These are phyloP conservation scores for Novakomyces olei DNA, from an alignment of 805 yeast species.

Conservation along the genomic window DNA sequence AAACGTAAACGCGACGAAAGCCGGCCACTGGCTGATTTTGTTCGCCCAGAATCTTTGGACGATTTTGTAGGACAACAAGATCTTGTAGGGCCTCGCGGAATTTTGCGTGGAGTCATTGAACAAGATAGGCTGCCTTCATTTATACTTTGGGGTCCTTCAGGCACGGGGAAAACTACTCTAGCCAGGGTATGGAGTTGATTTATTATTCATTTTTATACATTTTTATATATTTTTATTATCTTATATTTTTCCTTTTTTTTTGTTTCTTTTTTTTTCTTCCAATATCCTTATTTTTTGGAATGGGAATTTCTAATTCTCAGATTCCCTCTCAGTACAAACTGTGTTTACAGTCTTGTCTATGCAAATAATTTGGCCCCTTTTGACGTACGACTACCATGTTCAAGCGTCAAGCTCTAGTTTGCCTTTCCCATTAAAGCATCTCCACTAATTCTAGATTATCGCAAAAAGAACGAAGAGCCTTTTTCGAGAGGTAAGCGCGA, in stretches of 20 bases:
- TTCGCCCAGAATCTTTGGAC: constrained; percentile 51
- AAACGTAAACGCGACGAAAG: background rate
- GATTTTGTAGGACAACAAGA: constrained; percentile 76
- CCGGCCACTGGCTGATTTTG: constrained; percentile 47
- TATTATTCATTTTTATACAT: background rate
- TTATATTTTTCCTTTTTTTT: too few species aligned
- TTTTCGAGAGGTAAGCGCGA: constrained; percentile 69
- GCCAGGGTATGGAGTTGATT: constrained; percentile 37
- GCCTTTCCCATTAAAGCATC: too few species aligned
- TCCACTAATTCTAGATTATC: too few species aligned
- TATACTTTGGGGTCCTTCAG: constrained; percentile 90
- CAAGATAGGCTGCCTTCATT: constrained; percentile 38
- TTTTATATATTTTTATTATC: background rate
- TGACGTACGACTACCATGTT: too few species aligned
- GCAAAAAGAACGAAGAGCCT: constrained; percentile 31
- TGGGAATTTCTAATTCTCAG: too few species aligned
- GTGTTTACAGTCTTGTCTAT: too few species aligned
- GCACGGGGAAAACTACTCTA: constrained; percentile 73
- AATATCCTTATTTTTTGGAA: too few species aligned
- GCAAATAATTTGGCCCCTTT: too few species aligned
- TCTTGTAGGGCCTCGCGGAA: constrained; percentile 39
- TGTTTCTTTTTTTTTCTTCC: constrained; percentile 17
- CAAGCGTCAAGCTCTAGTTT: too few species aligned
- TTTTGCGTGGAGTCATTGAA: constrained; percentile 40
- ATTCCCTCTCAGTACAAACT: too few species aligned